Conservation (phyloP, 2,329 filamentous ascomycete genomes). For the Fonsecaea multimorphosa region DNA sequence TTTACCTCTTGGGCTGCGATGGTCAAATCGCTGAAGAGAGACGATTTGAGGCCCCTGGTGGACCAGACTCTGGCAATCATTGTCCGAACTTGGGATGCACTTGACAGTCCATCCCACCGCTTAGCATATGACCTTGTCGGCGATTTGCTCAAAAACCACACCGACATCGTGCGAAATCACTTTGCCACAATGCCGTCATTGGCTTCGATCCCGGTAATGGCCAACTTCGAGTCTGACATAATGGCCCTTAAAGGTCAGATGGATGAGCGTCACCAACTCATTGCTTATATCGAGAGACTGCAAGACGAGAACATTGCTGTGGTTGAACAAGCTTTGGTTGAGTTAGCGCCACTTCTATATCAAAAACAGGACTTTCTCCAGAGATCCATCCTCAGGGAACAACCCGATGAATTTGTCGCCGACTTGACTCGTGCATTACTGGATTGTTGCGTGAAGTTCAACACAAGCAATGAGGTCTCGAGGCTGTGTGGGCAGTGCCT, state of each 20-base stretch:
- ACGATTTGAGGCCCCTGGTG: slow-evolving; percentile 78
- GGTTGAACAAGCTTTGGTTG: slow-evolving; percentile 77
- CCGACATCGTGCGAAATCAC: slow-evolving; percentile 65
- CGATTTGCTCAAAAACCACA: slow-evolving; percentile 69
- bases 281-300: slow-evolving; percentile 74
- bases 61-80: slow-evolving; percentile 91
- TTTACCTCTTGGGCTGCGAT: slow-evolving; percentile 86
- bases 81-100: slow-evolving; percentile 75
- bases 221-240: slow-evolving; percentile 70
- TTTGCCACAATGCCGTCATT: slow-evolving; percentile 81
- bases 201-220: slow-evolving; percentile 70
- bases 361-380: slow-evolving; percentile 79
- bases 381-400: slow-evolving; percentile 78
- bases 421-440: slow-evolving; percentile 77
- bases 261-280: slow-evolving; percentile 70
- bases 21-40: slow-evolving; percentile 73
- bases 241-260: slow-evolving; percentile 68
- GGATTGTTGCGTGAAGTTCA: slow-evolving; percentile 84
- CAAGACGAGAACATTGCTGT: slow-evolving; percentile 85
- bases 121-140: slow-evolving; percentile 68
- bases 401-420: slow-evolving; percentile 76
- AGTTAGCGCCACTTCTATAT: slow-evolving; percentile 76
- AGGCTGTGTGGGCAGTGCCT: slow-evolving; percentile 79
- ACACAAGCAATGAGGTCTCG: slow-evolving; percentile 69
- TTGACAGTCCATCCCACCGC: slow-evolving; percentile 66